Evolutionary conservation across 2,329 filamentous ascomycete species (phyloP).

Genomic region (Fusarium anthophilum): DNA sequence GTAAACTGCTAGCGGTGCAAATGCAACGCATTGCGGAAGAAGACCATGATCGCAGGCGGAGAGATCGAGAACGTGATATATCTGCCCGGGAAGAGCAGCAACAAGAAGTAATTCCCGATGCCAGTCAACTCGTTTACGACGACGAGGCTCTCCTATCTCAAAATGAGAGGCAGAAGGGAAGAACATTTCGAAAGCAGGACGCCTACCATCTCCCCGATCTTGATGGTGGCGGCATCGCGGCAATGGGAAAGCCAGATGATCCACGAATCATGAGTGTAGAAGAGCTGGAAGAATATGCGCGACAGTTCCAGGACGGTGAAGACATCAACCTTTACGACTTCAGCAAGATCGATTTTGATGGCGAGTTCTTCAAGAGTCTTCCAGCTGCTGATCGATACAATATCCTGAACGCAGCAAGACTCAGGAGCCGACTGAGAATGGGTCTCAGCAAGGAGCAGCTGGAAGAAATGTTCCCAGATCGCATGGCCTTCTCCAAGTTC

Average conservation of each 20-base stretch:
- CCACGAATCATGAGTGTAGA: slow-evolving; percentile 96
- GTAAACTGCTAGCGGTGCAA: slow-evolving; percentile 90
- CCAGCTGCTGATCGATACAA: slow-evolving; percentile 94
- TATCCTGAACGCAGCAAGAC: slow-evolving; percentile 90
- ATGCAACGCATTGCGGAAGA: slow-evolving; percentile 92
- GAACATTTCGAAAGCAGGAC: slow-evolving; percentile 90
- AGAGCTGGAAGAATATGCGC: slow-evolving; percentile 92
- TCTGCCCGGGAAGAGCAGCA: slow-evolving; percentile 55
- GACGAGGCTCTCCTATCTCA: slow-evolving; percentile 87
- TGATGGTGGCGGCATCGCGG: slow-evolving; percentile 77
- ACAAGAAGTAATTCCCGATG: slow-evolving; percentile 74
- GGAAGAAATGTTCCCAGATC: slow-evolving; percentile 94
- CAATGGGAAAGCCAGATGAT: slow-evolving; percentile 91
- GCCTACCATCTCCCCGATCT: slow-evolving; percentile 94
- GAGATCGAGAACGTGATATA: slow-evolving; percentile 55
- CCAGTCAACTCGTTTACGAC: slow-evolving; percentile 81
- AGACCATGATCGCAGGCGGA: slow-evolving; percentile 73
- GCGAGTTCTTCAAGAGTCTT: slow-evolving; percentile 92
- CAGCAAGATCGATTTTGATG: slow-evolving; percentile 97
- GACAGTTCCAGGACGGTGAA: slow-evolving; percentile 90
- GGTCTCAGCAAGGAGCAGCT: slow-evolving; percentile 96
- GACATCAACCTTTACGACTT: slow-evolving; percentile 95
- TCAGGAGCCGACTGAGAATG: slow-evolving; percentile 91
- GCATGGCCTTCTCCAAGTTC: slow-evolving; percentile 96
- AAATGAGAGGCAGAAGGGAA: slow-evolving; percentile 76